These are phyloP conservation scores for Zygoascus meyerae DNA, from an alignment of 1,139 yeast species.

Conservation along the genomic window DNA sequence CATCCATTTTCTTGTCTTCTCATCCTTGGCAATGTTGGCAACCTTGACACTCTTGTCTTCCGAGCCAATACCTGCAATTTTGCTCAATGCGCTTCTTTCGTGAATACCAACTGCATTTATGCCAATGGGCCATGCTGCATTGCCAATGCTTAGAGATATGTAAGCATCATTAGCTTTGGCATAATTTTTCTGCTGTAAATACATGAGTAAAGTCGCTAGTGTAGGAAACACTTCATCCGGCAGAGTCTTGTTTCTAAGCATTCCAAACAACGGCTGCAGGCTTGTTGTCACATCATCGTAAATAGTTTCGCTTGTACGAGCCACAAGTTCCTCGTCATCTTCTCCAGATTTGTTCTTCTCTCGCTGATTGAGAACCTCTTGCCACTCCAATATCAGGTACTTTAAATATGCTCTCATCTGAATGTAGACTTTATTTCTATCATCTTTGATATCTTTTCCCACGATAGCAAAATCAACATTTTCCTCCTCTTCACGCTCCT, in stretches of 20 bases:
- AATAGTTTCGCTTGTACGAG: conserved; percentile 24
- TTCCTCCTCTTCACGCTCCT: conserved; percentile 25
- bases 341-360: conserved; percentile 11
- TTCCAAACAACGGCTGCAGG: conserved; percentile 54
- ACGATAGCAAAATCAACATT: conserved; percentile 28
- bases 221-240: conserved; percentile 46
- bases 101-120: conserved; percentile 77
- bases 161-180: conserved; percentile 63
- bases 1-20: conserved; percentile 70
- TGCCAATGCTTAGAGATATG: conserved; percentile 74
- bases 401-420: conserved; percentile 48
- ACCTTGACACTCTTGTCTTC: conserved; percentile 28
- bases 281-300: conserved; percentile 54
- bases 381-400: conserved; percentile 45
- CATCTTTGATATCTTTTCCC: conserved; percentile 37
- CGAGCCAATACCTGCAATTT: conserved; percentile 33
- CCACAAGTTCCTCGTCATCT: conserved; percentile 15
- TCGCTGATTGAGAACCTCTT: conserved; percentile 20
- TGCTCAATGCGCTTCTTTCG: conserved; percentile 55
- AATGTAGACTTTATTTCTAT: conserved; percentile 33
- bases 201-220: conserved; percentile 53
- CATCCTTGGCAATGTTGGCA: conserved; percentile 78
- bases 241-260: conserved; percentile 48
- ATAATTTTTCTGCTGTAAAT: conserved; percentile 52
- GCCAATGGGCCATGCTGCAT: conserved; percentile 92